Evolutionary conservation across 2,329 filamentous ascomycete species (phyloP), one percentile per base, ranked within the genome.

Genomic region (Alternaria ventricosa): DNA sequence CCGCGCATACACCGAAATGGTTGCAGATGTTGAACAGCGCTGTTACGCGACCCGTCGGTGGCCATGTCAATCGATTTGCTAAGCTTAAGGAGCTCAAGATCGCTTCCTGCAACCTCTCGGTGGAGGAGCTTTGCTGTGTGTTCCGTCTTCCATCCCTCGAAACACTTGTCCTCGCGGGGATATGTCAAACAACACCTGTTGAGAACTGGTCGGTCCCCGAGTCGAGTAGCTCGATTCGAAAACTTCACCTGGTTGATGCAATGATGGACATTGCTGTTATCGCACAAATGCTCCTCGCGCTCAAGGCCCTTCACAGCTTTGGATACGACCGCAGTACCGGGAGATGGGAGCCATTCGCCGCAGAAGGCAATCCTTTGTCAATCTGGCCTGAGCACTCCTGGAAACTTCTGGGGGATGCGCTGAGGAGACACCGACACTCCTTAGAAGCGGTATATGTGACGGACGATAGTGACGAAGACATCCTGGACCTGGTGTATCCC

Each of bases 241-340:
- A 28, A 8, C 33, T 69, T 5, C 0, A 4, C 11, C 18, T 67
- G 1, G 10, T 11, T 3, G 2, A 22, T 3, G 41, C 23, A 8
- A 65, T 65, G 33, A 43, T 67, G 6, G 57, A 61, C 8, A 58
- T 61, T 20, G 13, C 45, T 6, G 64, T 57, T 4, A 6, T 66
- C 6, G 30, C 47, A 4, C 41, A 64, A 25, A 47, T 66, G 8
- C 6, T 68, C 3, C 41, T 28, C 18, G 53, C 64, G 3, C 46
- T 63, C 9, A 64, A 60, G n/a, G 44, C 60, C 23, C 46, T 66
- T 1, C 23, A 41, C n/a, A 45, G 12, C 4, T 53, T 68, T 45
- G 4, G 11, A 6, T 64, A 46, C 33, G 1, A 30, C 2, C 55
- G 36, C 23, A 33, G 13, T 49, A 57, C 33, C 11, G 3, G 13